Base-by-base conservation (phyloP, 306 rosid species). In the Dryas drummondii region DNA sequence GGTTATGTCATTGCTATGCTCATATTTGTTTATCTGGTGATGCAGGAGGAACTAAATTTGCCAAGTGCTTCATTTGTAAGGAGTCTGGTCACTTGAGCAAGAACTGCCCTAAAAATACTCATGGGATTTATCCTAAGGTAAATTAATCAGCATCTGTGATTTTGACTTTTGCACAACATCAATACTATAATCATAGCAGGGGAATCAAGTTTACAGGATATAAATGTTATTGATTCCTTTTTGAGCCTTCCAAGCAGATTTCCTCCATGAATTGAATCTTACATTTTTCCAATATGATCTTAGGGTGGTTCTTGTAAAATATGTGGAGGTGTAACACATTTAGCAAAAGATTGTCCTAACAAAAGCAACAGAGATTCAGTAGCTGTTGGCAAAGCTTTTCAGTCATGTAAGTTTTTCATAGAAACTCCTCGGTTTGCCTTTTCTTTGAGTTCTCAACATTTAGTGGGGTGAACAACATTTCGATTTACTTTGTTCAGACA, bases 291-390 rank as follows among this genome's bases (percentile, higher is more conserved):
- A 7, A 47, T 44, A 22, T 66, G 42, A 32, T 54, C 50, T 73
- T 53, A 96, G 97, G 99, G 99, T 51, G 99, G 99, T 78, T 81
- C 88, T 79, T 96, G 99, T 86, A 96, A 92, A 86, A 82, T 89
- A 76, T 96, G 99, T 69, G 92, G 96, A 32, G 93, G 94, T 26
- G 92, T 96, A 64, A 92, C 99, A 65, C 99, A 96, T 84, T 83
- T 96, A 88, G 99, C 98, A 17, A 91, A 65, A 82, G 96, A 96
- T 80, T 96, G 99, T 84, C 90, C 99, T 19, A 86, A 87, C 60
- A 90, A 96, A 82, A 83, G 86, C 74, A 72, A 5, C 70, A 73
- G 55, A 51, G 81, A 79, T 81, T 71, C 79, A 55, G 61, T 54
- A 66, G 75, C 82, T 70, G 64, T 81, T 22, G 56, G 78, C 65